phyloP scores from a whole-genome alignment of 768 basidiomycete species.

The button mushroom (Agaricus bisporus) region DNA sequence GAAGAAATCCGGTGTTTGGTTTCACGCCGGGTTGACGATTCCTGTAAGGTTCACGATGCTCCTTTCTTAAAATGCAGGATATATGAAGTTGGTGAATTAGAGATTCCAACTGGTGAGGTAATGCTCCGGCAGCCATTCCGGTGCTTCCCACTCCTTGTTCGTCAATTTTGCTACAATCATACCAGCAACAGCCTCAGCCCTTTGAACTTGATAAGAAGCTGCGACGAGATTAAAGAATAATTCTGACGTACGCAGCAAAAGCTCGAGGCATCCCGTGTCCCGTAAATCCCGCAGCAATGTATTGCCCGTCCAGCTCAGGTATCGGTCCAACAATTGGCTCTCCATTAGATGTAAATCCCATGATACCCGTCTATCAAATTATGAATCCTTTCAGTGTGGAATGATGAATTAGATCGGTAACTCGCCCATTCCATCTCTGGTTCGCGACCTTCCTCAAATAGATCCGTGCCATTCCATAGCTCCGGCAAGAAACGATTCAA shows the following conservation, averaged over 20 bases:
- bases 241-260: conserved; percentile 53
- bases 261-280: conserved; percentile 82
- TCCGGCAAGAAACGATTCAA: conserved; percentile 57
- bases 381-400: not conserved
- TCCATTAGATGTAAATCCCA: conserved; percentile 58
- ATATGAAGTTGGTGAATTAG: not conserved
- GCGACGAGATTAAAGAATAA: not conserved
- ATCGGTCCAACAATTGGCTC: conserved; percentile 58
- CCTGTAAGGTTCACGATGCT: too few species aligned
- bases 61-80: too few species aligned
- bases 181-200: conserved; percentile 55
- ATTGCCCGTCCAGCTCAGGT: conserved; percentile 47
- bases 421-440: conserved; percentile 82
- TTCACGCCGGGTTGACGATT: too few species aligned
- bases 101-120: conserved; percentile 31
- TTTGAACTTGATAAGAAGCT: conserved; percentile 16
- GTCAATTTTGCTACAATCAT: conserved; percentile 50
- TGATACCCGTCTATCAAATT: conserved; percentile 67
- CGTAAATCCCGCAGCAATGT: conserved; percentile 64
- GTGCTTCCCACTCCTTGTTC: conserved; percentile 39
- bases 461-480: conserved; percentile 39
- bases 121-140: conserved; percentile 58
- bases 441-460: conserved; percentile 39
- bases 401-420: not conserved
- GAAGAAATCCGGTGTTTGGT: too few species aligned